Base-by-base conservation (phyloP, 306 rosid species). In the Vigna angularis region DNA sequence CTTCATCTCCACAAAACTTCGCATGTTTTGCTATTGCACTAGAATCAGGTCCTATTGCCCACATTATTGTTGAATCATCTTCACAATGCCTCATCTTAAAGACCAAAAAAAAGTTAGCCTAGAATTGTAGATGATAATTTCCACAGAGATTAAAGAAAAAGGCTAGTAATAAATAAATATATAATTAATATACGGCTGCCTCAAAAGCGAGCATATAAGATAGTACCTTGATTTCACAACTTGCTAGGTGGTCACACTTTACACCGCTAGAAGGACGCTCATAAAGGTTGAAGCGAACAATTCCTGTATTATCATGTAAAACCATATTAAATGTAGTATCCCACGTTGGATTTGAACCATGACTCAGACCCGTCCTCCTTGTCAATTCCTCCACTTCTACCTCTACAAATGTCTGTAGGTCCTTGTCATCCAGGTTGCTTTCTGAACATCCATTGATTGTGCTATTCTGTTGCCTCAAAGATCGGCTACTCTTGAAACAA, bases 181-280 rank as follows among this genome's bases (percentile, higher is more conserved):
- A 65, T 59, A 44, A 12, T 40, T 55, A 76, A 15, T 62, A 9
- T 57, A 56, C 42, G 65, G 65, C 70, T 69, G 9, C 66, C 67
- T 59, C 34, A 45, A 12, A 63, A 69, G 65, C 38, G 73, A 51
- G 74, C 59, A 75, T 53, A 3, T 17, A 57, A 34, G 48, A 42
- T 13, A 73, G 71, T 88, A 93, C 97, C 98, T 93, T 93, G 66
- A 91, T 85, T 80, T 93, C 98, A 78, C 98, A 91, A 80, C 88
- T 83, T 28, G 93, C 83, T 75, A 91, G 81, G 83, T 81, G 80
- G 74, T 93, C 93, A 67, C 81, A 91, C 88, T 91, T 93, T 82
- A 91, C 90, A 81, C 69, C 70, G 77, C 48, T 80, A 13, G 90
- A 84, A 30, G 83, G 85, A 64, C 76, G 81, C 81, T 88, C 91